Percentiles rank a stretch among this genome's conserved stretches.
Evolutionary conservation across 1,139 yeast genomes (phyloP).

Genomic region (Zygoascus meyerae): DNA sequence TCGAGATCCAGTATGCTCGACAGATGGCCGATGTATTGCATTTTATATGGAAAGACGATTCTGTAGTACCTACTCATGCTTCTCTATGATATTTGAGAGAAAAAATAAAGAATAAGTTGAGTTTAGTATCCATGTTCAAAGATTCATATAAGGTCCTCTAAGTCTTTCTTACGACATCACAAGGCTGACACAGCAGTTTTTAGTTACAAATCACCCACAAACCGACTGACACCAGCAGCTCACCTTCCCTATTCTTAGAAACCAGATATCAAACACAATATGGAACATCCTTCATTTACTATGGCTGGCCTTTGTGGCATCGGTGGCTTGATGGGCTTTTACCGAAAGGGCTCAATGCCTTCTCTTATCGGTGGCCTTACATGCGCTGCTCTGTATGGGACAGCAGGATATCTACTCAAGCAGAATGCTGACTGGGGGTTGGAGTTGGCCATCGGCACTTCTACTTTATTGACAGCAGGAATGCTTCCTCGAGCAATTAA

Average conservation of each 20-base stretch:
- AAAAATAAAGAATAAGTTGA: no score
- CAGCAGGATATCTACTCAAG: slow-evolving; percentile 70
- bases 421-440: slow-evolving; percentile 75
- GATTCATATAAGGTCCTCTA: no score
- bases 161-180: no score
- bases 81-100: not conserved
- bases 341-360: slow-evolving; percentile 69
- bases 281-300: slow-evolving; percentile 58
- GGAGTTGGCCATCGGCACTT: slow-evolving; percentile 71
- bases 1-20: slow-evolving; percentile 58
- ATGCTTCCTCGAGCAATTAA: slow-evolving; percentile 64
- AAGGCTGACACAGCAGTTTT: no score
- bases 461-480: slow-evolving; percentile 49
- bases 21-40: slow-evolving; percentile 74
- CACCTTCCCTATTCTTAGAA: not conserved
- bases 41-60: slow-evolving; percentile 49
- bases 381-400: slow-evolving; percentile 62
- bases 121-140: no score
- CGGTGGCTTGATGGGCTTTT: slow-evolving; percentile 70
- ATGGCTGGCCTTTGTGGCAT: slow-evolving; percentile 66
- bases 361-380: slow-evolving; percentile 75
- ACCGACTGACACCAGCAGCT: not conserved
- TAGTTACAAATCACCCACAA: no score
- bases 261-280: not conserved
- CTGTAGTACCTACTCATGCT: slow-evolving; percentile 4